Evolutionary conservation across 371 early-diverging fungal species (phyloP), one percentile per base, ranked within the genome.

Genomic region (Mortierella sp.): DNA sequence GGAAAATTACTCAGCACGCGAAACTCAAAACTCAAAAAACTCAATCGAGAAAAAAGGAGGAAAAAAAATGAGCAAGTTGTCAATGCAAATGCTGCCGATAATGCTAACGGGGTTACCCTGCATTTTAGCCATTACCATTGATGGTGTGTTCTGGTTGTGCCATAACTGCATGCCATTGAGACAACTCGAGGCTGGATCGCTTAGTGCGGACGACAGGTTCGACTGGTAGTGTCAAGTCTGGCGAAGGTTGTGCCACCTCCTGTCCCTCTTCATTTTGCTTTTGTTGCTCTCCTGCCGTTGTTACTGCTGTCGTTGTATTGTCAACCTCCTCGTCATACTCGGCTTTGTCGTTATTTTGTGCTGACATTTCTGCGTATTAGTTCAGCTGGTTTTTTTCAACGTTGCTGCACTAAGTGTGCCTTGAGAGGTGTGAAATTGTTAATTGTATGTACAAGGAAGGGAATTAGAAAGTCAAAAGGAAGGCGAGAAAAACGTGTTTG

Each of bases 141-240:
- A 42, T 68, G 38, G 68, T 68, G 68, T 68, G 68, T 3, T 68
- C 68, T 8, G 68, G 38, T 34, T 10, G 10, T 8, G 68, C 21
- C 68, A 68, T 68, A 8, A 16, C 68, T 24, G 68, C 38, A 8
- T 38, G 68, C 68, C 68, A 68, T 42, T 68, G 68, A 42, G 68
- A 68, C 44, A 68, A 6, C 42, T 68, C 68, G 21, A 68, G 34
- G 68, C 68, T 68, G 21, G 68, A 38, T 42, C 68, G 38, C 34
- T 68, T 68, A 24, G 68, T 42, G 44, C 68, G 68, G 24, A 10
- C 44, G 24, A 68, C 42, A 24, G 19, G 42, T 68, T 68, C 68
- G 21, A 68, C 68, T 0, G 68, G 68, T 1, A 68, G 21, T 3
- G 68, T 68, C 42, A 68, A 42, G 34, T 68, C 44, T 42, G 68